Evolutionary conservation across 768 basidiomycete species (phyloP), one percentile per base, ranked within the genome.

Genomic region (Auricularia heimuer): DNA sequence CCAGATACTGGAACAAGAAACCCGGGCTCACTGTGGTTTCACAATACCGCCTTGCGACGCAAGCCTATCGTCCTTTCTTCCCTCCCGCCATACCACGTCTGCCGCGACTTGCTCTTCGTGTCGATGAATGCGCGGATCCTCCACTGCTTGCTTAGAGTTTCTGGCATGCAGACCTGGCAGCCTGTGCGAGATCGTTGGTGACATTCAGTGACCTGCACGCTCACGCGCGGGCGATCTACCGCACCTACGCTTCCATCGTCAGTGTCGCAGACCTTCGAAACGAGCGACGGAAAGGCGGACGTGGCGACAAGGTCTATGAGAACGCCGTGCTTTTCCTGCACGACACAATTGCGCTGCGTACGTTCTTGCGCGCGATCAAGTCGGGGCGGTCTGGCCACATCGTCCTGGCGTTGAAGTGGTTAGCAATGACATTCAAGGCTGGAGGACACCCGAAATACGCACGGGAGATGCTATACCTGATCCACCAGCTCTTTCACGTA

Each of bases 1-100:
- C 68, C 73, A 0, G 45, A 68, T 24, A 64, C 69, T n/a, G 73
- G 73, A 1, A 37, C 67, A 3, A 68, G 71, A 3, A 74, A 76
- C 44, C 79, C 78, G 24, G 74, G 72, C 1, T 75, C 69, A 0
- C 72, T 79, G 2, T 60, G 64, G 2, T 78, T 74, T 63, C 75
- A 78, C 63, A 79, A 78, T 67, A 72, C 73, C 0, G 62, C 67
- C 3, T 73, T 79, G 0, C 66, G 71, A 37, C 70, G 71, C 12
- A 70, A 72, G 21, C 73, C 73, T 1, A 72, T 75, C 45, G 65
- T 71, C 0, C 54, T 71, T 2, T 66, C 70, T 21, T 73, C 71
- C 0, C 67, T 75, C 11, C 73, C 71, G 0, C 70, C 74, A 74
- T 51, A 72, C 65, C 71, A 71, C 29, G 72, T 70, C 4, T 71